Percentiles rank a stretch among this genome's conserved stretches.
These are phyloP conservation scores for Fomitopsis pulvina DNA, from an alignment of 768 basidiomycete species.

Conservation along the genomic window DNA sequence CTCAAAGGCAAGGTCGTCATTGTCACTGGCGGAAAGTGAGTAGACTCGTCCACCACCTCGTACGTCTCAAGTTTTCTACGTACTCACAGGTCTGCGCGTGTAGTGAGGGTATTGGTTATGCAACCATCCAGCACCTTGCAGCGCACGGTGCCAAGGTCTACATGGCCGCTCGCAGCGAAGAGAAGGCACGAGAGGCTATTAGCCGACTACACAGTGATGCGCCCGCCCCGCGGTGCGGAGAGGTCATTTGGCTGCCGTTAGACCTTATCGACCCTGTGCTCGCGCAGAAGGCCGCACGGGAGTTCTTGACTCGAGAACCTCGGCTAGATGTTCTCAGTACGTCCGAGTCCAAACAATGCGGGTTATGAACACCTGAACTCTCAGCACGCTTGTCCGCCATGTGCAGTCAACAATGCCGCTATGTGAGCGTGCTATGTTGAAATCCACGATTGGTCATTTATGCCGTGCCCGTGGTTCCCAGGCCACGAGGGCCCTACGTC, in stretches of 20 bases:
- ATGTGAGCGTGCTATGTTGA: neutral
- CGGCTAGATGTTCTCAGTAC: slow-evolving; percentile 38
- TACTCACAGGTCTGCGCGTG: neutral
- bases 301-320: slow-evolving; percentile 32
- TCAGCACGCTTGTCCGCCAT: neutral
- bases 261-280: slow-evolving; percentile 32
- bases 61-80: neutral
- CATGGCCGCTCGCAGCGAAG: slow-evolving; percentile 29
- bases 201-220: slow-evolving; percentile 27
- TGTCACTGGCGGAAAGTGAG: slow-evolving; percentile 45
- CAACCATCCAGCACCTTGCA: slow-evolving; percentile 31
- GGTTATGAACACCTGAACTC: slow-evolving; percentile 14
- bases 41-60: neutral
- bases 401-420: slow-evolving; percentile 2
- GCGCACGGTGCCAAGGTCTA: slow-evolving; percentile 37
- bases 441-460: neutral
- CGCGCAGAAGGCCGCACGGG: slow-evolving; percentile 29
- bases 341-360: slow-evolving; percentile 14
- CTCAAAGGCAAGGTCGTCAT: slow-evolving; percentile 39
- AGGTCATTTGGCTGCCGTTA: slow-evolving; percentile 30
- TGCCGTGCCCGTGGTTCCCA: slow-evolving; percentile 1
- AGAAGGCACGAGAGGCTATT: slow-evolving; percentile 26
- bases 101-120: slow-evolving; percentile 32
- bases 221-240: slow-evolving; percentile 22
- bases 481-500: slow-evolving; percentile 14